phyloP scores from a whole-genome alignment of 2,329 filamentous ascomycete species.

The Xylariaceae sp. region DNA sequence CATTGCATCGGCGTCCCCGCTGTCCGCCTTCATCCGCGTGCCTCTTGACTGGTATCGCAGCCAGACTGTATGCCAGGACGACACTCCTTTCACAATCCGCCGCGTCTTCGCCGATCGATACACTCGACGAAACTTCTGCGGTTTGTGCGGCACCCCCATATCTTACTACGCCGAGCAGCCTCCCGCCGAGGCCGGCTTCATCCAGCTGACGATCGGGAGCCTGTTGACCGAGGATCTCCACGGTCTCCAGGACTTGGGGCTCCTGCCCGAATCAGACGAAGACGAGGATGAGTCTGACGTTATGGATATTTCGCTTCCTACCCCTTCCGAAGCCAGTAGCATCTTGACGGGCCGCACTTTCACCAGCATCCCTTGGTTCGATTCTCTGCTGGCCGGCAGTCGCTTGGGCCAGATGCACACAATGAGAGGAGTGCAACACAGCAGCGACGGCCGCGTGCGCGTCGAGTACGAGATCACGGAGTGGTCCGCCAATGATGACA shows the following conservation, averaged over 20 bases:
- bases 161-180: slow-evolving; percentile 79
- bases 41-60: slow-evolving; percentile 78
- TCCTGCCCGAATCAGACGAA: slow-evolving; percentile 48
- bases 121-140: slow-evolving; percentile 77
- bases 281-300: slow-evolving; percentile 32
- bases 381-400: slow-evolving; percentile 74
- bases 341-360: slow-evolving; percentile 48
- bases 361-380: slow-evolving; percentile 81
- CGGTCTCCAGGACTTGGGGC: slow-evolving; percentile 67
- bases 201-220: slow-evolving; percentile 78
- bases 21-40: slow-evolving; percentile 78
- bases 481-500: slow-evolving; percentile 50
- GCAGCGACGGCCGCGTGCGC: slow-evolving; percentile 59
- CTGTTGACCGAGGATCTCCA: slow-evolving; percentile 67
- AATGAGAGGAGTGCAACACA: slow-evolving; percentile 50
- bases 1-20: slow-evolving; percentile 64
- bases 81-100: slow-evolving; percentile 64
- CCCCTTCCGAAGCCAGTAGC: slow-evolving; percentile 30
- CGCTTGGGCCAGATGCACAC: slow-evolving; percentile 64
- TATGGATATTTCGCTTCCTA: slow-evolving; percentile 25
- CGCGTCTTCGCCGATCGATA: slow-evolving; percentile 61
- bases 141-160: slow-evolving; percentile 83
- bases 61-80: slow-evolving; percentile 72
- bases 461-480: slow-evolving; percentile 85
- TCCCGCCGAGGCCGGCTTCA: slow-evolving; percentile 66